A percentile compares a stretch with the other conserved stretches of the same genome.
These are phyloP conservation scores for Saccharum spontaneum DNA, from an alignment of 176 grass and related monocot species.

Conservation along the genomic window DNA sequence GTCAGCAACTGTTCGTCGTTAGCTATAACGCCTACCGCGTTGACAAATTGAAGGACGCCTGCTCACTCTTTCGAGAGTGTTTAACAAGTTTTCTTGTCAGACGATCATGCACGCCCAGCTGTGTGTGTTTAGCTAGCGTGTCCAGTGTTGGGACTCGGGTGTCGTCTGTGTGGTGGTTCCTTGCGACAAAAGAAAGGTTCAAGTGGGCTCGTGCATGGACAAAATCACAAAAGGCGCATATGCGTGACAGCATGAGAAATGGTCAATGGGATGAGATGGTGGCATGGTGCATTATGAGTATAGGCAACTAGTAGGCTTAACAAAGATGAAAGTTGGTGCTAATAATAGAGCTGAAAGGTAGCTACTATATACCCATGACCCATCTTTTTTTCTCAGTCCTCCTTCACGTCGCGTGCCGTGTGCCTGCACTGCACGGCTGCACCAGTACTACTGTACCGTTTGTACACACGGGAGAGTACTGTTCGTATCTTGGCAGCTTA, in stretches of 20 bases:
- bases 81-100: too few relatives aligned
- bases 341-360: too few relatives aligned
- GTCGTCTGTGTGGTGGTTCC: background rate
- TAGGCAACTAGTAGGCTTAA: background rate
- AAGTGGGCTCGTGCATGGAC: constrained; percentile 5
- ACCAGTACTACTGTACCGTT: background rate
- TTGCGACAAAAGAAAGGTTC: constrained; percentile 10
- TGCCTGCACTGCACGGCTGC: background rate
- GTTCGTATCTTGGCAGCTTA: background rate
- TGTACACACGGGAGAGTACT: background rate
- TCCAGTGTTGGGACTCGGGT: background rate
- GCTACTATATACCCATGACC: too few relatives aligned
- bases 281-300: background rate
- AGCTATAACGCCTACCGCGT: too few relatives aligned
- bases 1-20: too few relatives aligned
- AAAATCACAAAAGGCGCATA: constrained; percentile 18
- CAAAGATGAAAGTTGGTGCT: background rate
- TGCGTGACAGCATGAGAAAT: background rate
- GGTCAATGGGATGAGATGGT: constrained; percentile 12
- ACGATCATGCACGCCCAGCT: background rate
- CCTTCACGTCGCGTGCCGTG: background rate
- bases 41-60: too few relatives aligned
- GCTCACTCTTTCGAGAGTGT: too few relatives aligned
- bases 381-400: too few relatives aligned
- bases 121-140: background rate